Evolutionary conservation across 257 asterid species (phyloP).

Genomic region (Plantago ovata): DNA sequence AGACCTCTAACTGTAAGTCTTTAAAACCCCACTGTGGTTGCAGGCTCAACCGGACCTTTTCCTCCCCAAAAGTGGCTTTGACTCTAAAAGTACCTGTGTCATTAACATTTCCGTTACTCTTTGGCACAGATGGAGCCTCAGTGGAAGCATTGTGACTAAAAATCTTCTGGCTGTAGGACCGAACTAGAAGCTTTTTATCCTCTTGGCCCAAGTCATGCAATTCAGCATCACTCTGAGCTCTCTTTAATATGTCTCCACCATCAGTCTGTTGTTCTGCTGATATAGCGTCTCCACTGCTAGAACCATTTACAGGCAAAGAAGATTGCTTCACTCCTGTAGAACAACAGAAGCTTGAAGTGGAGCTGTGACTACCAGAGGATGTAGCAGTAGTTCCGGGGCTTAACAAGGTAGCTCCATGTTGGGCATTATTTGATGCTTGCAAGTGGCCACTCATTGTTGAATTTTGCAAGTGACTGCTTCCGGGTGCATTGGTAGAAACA

Average conservation of each 20-base stretch:
- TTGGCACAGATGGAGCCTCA: constrained; percentile 40
- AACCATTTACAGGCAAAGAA: constrained; percentile 27
- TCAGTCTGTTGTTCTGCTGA: constrained; percentile 29
- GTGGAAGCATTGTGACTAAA: constrained; percentile 28
- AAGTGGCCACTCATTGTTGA: constrained; percentile 20
- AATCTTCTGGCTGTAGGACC: constrained; percentile 58
- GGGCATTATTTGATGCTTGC: constrained; percentile 24
- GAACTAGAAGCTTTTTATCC: constrained; percentile 43
- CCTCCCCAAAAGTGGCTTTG: constrained; percentile 69
- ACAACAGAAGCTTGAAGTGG: constrained; percentile 58
- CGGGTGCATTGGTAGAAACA: constrained; percentile 41
- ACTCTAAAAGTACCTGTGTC: constrained; percentile 35
- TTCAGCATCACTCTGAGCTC: constrained; percentile 47
- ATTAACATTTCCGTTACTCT: constrained; percentile 25
- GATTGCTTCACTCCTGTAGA: constrained; percentile 52
- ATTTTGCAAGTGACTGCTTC: constrained; percentile 24
- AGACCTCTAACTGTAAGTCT: constrained; percentile 47
- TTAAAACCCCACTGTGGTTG: constrained; percentile 53
- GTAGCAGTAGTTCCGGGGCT: constrained; percentile 44
- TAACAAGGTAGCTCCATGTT: constrained; percentile 32
- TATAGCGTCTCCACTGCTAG: constrained; percentile 30
- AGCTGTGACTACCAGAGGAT: constrained; percentile 67
- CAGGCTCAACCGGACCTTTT: constrained; percentile 63
- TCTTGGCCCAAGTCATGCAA: constrained; percentile 44
- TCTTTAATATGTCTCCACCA: constrained; percentile 22